Percentiles rank a stretch among this genome's conserved stretches.
Evolutionary conservation across 768 basidiomycete genomes (phyloP).

Genomic region (Naganishia vaughanmartiniae): DNA sequence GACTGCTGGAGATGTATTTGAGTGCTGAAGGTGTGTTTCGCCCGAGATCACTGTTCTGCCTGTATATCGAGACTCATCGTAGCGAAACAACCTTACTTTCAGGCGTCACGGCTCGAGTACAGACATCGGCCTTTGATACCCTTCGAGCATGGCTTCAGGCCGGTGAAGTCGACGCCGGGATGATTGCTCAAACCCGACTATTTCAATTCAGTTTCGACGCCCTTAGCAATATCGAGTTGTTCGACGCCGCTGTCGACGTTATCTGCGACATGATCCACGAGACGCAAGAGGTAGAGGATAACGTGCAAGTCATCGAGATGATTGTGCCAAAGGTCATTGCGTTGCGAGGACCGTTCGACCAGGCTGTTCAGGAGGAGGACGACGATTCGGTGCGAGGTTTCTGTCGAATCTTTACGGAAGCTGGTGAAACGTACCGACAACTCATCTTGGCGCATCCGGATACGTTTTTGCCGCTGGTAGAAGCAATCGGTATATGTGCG

Average conservation of each 20-base stretch:
- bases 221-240: constrained; percentile 76
- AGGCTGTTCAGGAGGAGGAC: constrained; percentile 64
- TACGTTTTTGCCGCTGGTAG: constrained; percentile 89
- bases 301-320: constrained; percentile 79
- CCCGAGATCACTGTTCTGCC: background rate
- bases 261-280: constrained; percentile 95
- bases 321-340: constrained; percentile 83
- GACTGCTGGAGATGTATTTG: constrained; percentile 80
- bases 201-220: constrained; percentile 81
- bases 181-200: constrained; percentile 72
- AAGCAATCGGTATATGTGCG: constrained; percentile 89
- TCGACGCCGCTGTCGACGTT: constrained; percentile 86
- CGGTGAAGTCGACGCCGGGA: constrained; percentile 69
- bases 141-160: constrained; percentile 82
- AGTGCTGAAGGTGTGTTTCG: constrained; percentile 71
- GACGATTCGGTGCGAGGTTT: constrained; percentile 83
- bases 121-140: constrained; percentile 77
- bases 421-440: constrained; percentile 90
- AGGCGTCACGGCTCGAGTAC: constrained; percentile 80
- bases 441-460: constrained; percentile 84
- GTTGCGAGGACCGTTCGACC: constrained; percentile 63
- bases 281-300: constrained; percentile 94
- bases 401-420: constrained; percentile 91
- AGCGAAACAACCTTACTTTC: constrained; percentile 2
- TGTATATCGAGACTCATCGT: background rate